Percentiles rank a stretch among this genome's conserved stretches.
Evolutionary conservation across 2,329 filamentous ascomycete species (phyloP).

Genomic region (Scopulariopsis brevicaulis): DNA sequence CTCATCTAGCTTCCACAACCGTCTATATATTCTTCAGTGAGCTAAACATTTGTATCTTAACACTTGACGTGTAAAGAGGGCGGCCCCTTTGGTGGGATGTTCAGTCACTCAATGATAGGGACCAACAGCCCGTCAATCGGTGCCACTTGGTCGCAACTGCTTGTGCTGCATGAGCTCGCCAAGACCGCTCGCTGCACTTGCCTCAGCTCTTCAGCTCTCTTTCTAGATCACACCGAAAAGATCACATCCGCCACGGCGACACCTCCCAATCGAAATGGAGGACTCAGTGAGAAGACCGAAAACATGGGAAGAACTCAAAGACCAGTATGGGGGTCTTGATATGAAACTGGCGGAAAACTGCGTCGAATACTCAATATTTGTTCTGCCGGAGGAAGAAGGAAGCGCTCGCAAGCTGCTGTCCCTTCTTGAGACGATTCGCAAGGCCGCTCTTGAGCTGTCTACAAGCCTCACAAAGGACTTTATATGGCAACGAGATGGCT

Average conservation of each 20-base stretch:
- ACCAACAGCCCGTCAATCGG: not conserved
- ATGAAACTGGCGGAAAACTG: conserved; percentile 61
- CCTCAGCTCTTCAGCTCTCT: not conserved
- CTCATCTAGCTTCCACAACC: too few relatives aligned
- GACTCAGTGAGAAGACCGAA: conserved; percentile 1
- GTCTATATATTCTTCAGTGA: too few relatives aligned
- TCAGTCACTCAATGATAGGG: too few relatives aligned
- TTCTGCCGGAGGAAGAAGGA: conserved; percentile 37
- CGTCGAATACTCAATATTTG: conserved; percentile 73
- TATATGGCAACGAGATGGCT: conserved; percentile 86
- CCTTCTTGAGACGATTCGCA: conserved; percentile 61
- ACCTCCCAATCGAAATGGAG: not conserved
- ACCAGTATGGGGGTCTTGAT: conserved; percentile 10
- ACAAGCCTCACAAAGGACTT: conserved; percentile 65
- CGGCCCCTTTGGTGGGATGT: too few relatives aligned
- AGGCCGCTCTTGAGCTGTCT: conserved; percentile 50
- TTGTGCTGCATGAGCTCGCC: not conserved
- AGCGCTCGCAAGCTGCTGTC: conserved; percentile 46
- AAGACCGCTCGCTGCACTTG: not conserved
- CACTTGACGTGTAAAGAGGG: too few relatives aligned
- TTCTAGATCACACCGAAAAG: not conserved
- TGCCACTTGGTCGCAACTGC: not conserved
- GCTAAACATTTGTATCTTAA: too few relatives aligned
- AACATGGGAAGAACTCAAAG: conserved; percentile 3
- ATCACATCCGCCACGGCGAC: not conserved